Evolutionary conservation across 805 yeast genomes (phyloP).

Genomic region (Wickerhamiella vanderwaltii): DNA sequence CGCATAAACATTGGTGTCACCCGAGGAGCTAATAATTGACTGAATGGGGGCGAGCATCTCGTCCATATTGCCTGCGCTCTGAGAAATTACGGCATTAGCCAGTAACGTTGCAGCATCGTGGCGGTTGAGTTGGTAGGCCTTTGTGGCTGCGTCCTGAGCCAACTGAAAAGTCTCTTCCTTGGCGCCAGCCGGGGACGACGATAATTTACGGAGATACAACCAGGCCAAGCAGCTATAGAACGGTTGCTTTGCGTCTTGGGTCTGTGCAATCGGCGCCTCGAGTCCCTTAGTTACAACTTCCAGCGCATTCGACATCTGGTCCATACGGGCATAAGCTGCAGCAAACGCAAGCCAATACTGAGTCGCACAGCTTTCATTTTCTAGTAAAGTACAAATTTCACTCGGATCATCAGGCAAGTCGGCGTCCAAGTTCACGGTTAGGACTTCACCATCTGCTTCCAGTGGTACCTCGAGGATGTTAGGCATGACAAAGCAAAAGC

Average conservation of each 20-base stretch:
- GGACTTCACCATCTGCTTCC: constrained; percentile 67
- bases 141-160: constrained; percentile 37
- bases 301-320: constrained; percentile 47
- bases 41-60: constrained; percentile 63
- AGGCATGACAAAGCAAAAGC: constrained; percentile 10
- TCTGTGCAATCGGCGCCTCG: constrained; percentile 22
- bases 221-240: constrained; percentile 59
- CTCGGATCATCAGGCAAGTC: constrained; percentile 85
- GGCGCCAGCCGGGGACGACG: constrained; percentile 21
- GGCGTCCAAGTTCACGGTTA: constrained; percentile 63
- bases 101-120: constrained; percentile 40
- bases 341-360: constrained; percentile 81
- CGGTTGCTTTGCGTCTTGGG: constrained; percentile 35
- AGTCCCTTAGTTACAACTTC: constrained; percentile 53
- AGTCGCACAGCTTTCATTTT: constrained; percentile 63
- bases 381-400: constrained; percentile 65
- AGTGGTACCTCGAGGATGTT: constrained; percentile 55
- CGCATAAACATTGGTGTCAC: constrained; percentile 54
- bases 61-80: constrained; percentile 50
- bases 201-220: constrained; percentile 36
- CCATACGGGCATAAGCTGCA: constrained; percentile 60
- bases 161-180: constrained; percentile 23
- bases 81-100: constrained; percentile 54
- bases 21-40: constrained; percentile 39
- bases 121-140: constrained; percentile 38